A percentile compares a stretch with the other conserved stretches of the same genome.
These are phyloP conservation scores for Malus hybrid DNA, from an alignment of 331 rosid species.

Conservation along the genomic window DNA sequence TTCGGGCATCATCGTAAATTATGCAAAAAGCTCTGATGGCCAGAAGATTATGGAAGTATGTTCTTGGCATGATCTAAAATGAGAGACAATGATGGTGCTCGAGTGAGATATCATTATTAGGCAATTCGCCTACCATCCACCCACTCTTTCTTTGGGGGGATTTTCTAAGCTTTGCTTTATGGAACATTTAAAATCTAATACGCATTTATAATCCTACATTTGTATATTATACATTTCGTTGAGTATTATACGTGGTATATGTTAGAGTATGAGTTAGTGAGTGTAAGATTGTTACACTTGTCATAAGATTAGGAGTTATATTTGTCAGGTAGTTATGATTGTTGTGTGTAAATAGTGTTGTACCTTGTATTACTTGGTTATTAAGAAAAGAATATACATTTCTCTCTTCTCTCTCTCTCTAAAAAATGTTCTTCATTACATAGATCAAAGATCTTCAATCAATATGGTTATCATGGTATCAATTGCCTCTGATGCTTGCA, in stretches of 20 bases:
- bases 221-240: background rate
- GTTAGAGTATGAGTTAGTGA: background rate
- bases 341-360: background rate
- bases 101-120: too few relatives aligned
- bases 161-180: slow-evolving; percentile 9
- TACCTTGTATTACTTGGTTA: background rate
- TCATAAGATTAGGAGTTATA: background rate
- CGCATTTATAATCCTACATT: background rate
- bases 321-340: background rate
- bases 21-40: background rate
- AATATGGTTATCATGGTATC: too few relatives aligned
- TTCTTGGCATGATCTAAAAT: background rate
- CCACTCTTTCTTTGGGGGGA: slow-evolving; percentile 15
- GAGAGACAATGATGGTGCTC: too few relatives aligned
- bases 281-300: background rate
- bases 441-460: background rate
- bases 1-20: background rate
- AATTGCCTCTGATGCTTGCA: too few relatives aligned
- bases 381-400: background rate
- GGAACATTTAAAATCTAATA: background rate
- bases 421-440: too few relatives aligned
- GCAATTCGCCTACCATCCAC: slow-evolving; percentile 13
- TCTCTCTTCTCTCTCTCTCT: background rate
- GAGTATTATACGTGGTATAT: background rate
- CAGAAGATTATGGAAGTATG: slow-evolving; percentile 4